phyloP scores from a whole-genome alignment of 83 land plant species.

The Thuja plicata region DNA sequence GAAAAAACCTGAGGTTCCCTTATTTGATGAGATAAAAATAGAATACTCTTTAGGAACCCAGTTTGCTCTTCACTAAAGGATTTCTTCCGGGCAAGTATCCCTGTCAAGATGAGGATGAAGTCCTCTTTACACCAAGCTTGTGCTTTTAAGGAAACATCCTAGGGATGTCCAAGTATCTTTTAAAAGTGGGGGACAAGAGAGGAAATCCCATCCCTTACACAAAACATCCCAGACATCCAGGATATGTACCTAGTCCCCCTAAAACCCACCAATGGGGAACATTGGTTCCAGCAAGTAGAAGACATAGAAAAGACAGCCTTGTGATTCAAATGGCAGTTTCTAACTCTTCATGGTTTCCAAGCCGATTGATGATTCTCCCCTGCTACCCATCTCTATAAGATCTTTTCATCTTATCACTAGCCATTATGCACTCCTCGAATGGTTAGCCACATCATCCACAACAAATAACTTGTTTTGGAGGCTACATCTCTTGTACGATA shows the following conservation, averaged over 20 bases:
- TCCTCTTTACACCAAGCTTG: conserved; percentile 65
- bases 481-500: background rate
- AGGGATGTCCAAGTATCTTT: no score
- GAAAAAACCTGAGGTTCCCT: conserved; percentile 73
- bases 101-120: conserved; percentile 81
- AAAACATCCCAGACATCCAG: no score
- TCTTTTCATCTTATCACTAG: background rate
- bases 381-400: background rate
- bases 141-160: background rate
- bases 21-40: conserved; percentile 86
- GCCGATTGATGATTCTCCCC: background rate
- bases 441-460: background rate
- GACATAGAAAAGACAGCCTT: background rate
- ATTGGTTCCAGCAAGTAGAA: background rate
- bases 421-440: background rate
- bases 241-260: no score
- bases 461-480: background rate
- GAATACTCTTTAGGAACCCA: conserved; percentile 86
- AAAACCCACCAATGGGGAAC: no score
- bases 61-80: conserved; percentile 53
- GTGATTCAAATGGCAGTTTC: background rate
- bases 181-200: no score
- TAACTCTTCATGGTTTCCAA: no score
- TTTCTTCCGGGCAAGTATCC: conserved; percentile 82
- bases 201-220: no score